phyloP scores from a whole-genome alignment of 768 basidiomycete genomes.

The Asterophora lycoperdoides region DNA sequence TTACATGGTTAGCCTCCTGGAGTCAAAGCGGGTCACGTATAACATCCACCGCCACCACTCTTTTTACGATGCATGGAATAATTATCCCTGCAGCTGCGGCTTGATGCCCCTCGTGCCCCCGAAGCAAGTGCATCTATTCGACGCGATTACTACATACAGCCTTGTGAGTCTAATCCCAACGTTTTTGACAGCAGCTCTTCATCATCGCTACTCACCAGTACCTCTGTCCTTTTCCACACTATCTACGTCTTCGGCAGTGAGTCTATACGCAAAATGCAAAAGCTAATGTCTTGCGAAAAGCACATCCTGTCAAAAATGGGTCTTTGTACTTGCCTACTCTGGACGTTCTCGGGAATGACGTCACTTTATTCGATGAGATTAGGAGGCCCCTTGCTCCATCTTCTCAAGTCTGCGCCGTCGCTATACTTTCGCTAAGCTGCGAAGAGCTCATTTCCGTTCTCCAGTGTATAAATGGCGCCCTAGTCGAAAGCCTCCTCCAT shows the following conservation, averaged over 20 bases:
- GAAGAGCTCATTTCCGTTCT: not conserved
- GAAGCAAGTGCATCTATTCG: not conserved
- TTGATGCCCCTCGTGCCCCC: not conserved
- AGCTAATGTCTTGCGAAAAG: not conserved
- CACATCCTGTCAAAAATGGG: not conserved
- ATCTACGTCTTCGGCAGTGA: not conserved
- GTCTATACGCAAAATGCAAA: constrained; percentile 3
- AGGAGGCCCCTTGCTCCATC: not conserved
- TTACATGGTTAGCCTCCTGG: no score
- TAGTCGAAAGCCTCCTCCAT: not conserved
- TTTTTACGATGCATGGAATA: not conserved
- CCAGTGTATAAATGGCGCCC: no score
- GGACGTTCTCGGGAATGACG: not conserved
- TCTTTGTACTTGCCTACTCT: not conserved
- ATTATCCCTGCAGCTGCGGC: no score
- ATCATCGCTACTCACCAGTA: no score
- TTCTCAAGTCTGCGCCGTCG: not conserved
- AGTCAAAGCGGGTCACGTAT: no score
- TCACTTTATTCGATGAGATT: not conserved
- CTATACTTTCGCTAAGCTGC: not conserved
- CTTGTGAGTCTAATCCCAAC: not conserved
- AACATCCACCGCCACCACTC: not conserved
- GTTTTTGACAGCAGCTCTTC: constrained; percentile 10
- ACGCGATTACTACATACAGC: constrained; percentile 8
- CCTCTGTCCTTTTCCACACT: not conserved